Conservation (phyloP, 352 stramenopile species). For the Aphanomyces euteiches region DNA sequence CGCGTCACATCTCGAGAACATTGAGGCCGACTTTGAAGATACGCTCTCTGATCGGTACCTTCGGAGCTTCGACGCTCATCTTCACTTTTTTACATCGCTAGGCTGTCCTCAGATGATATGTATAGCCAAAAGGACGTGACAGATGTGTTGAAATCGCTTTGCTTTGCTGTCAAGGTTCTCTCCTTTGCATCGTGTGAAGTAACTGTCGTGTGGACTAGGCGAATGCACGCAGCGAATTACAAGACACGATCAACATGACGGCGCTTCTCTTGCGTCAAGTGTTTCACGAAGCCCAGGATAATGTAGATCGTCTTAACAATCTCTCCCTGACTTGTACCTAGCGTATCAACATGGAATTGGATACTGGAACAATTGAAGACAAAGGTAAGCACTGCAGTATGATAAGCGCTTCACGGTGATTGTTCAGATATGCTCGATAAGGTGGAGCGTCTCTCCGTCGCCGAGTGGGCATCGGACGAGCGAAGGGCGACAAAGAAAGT, state of each 20-base stretch:
- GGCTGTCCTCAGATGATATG: conserved; percentile 69
- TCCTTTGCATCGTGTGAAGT: neutral
- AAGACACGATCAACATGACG: conserved; percentile 87
- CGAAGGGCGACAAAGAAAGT: conserved; percentile 30
- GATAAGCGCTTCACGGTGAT: neutral
- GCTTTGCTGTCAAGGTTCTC: conserved; percentile 70
- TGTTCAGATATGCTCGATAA: conserved; percentile 53
- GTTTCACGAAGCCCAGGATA: conserved; percentile 65
- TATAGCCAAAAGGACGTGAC: conserved; percentile 83
- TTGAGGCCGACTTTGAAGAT: conserved; percentile 82
- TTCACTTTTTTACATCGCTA: conserved; percentile 12
- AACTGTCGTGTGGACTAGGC: conserved; percentile 35
- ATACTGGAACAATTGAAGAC: conserved; percentile 73
- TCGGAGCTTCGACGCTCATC: neutral
- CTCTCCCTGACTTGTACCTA: conserved; percentile 21
- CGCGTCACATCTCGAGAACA: conserved; percentile 70
- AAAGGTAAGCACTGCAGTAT: neutral
- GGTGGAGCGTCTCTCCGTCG: conserved; percentile 71
- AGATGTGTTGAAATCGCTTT: conserved; percentile 67
- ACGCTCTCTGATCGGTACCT: conserved; percentile 57
- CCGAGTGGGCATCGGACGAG: conserved; percentile 57
- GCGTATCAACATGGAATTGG: conserved; percentile 60
- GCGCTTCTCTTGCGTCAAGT: conserved; percentile 75
- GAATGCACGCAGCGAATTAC: conserved; percentile 68
- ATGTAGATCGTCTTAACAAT: conserved; percentile 35